A percentile compares a stretch with the other conserved stretches of the same genome.
Evolutionary conservation across 768 basidiomycete genomes (phyloP).

Genomic region (Boletus rufocinnamomeus): DNA sequence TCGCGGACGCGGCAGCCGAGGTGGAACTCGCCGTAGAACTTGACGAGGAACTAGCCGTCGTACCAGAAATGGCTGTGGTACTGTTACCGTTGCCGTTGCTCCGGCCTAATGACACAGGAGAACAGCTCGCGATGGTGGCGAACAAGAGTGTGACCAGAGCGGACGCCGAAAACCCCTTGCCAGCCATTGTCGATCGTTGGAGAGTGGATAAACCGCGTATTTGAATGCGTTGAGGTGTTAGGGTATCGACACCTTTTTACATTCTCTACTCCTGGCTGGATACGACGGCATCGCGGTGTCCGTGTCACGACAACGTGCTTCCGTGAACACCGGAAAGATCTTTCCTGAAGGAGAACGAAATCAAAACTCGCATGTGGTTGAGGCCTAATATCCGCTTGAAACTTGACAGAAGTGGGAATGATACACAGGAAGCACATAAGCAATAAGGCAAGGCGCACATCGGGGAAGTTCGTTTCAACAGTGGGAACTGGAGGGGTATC

Average conservation of each 20-base stretch:
- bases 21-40: conserved; percentile 6
- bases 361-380: background rate
- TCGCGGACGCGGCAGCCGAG: conserved; percentile 31
- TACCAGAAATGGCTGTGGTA: background rate
- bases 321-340: background rate
- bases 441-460: background rate
- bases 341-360: background rate
- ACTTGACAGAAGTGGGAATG: no score
- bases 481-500: background rate
- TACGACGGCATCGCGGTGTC: background rate
- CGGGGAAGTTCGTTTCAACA: background rate
- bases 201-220: background rate
- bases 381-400: no score
- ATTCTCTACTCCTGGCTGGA: background rate
- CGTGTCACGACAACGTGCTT: background rate
- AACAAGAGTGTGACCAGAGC: conserved; percentile 6
- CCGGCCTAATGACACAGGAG: background rate
- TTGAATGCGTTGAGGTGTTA: background rate
- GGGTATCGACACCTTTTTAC: background rate
- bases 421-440: no score
- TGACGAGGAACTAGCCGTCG: background rate
- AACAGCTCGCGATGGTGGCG: conserved; percentile 4
- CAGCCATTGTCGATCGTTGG: conserved; percentile 4
- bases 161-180: background rate
- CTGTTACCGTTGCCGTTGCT: background rate